A percentile compares a stretch with the other conserved stretches of the same genome.
Evolutionary conservation across 192 early-diverging fungal species (phyloP).

Genomic region (Piromyces finnis): DNA sequence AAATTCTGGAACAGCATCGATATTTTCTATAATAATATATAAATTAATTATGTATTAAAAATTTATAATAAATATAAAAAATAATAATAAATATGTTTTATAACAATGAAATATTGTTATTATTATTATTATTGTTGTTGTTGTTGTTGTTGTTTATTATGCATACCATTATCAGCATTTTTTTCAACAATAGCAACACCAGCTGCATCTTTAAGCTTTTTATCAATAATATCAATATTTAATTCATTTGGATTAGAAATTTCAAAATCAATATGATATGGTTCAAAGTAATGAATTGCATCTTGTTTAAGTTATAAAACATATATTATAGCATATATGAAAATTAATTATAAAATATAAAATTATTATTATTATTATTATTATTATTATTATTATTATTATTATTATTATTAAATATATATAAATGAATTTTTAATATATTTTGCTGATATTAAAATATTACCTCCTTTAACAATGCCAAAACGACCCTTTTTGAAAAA

Average conservation of each 20-base stretch:
- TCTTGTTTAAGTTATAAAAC: background rate
- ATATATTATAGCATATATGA: too few relatives aligned
- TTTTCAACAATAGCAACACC: background rate
- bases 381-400: too few relatives aligned
- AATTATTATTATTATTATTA: too few relatives aligned
- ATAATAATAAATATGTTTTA: too few relatives aligned
- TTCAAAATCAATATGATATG: conserved; percentile 21
- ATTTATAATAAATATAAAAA: too few relatives aligned
- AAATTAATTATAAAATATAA: too few relatives aligned
- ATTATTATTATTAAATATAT: too few relatives aligned
- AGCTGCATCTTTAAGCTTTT: conserved; percentile 10
- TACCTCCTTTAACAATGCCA: conserved; percentile 14
- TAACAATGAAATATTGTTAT: too few relatives aligned
- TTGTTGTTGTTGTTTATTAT: background rate
- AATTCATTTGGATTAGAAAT: conserved; percentile 9
- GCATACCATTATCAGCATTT: background rate
- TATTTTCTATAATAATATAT: too few relatives aligned
- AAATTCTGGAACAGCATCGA: too few relatives aligned
- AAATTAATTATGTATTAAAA: too few relatives aligned
- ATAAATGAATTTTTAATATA: too few relatives aligned
- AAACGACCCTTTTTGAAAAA: conserved; percentile 21
- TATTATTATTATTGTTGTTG: background rate
- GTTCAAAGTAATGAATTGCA: conserved; percentile 14
- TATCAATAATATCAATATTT: conserved; percentile 7
- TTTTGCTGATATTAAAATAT: background rate